Conservation (phyloP, 2,329 filamentous ascomycete species). For the Parascedosporium putredinis region DNA sequence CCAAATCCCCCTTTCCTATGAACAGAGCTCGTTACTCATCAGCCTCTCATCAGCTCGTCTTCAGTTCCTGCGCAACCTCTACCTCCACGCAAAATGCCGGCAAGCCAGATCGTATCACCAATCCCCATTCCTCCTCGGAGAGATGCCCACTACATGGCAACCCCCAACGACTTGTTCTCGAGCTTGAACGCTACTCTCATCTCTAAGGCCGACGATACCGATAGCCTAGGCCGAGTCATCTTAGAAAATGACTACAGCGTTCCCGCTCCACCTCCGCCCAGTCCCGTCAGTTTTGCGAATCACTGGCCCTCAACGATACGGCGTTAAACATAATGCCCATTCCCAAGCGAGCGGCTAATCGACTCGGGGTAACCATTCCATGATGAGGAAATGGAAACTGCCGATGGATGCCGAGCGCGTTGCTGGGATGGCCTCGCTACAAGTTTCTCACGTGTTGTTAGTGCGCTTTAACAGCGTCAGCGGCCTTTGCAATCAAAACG, state of each 20-base stretch:
- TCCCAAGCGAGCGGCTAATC: not conserved
- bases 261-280: constrained; percentile 54
- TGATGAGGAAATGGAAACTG: no score
- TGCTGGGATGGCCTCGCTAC: no score
- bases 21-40: not conserved
- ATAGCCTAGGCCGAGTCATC: constrained; percentile 39
- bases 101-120: constrained; percentile 27
- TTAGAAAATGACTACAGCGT: constrained; percentile 51
- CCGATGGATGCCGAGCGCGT: no score
- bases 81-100: constrained; percentile 20
- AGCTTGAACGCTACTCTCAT: constrained; percentile 41
- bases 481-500: no score
- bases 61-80: not conserved
- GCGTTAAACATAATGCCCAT: not conserved
- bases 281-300: constrained; percentile 50
- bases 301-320: constrained; percentile 34
- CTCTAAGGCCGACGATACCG: constrained; percentile 29
- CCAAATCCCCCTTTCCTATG: no score
- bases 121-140: constrained; percentile 38
- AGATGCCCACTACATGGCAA: constrained; percentile 25
- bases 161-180: constrained; percentile 38
- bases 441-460: no score
- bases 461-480: no score
- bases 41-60: not conserved
- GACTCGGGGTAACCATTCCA: no score